These are phyloP conservation scores for Linum tenue DNA, from an alignment of 345 rosid genomes.

Conservation along the genomic window DNA sequence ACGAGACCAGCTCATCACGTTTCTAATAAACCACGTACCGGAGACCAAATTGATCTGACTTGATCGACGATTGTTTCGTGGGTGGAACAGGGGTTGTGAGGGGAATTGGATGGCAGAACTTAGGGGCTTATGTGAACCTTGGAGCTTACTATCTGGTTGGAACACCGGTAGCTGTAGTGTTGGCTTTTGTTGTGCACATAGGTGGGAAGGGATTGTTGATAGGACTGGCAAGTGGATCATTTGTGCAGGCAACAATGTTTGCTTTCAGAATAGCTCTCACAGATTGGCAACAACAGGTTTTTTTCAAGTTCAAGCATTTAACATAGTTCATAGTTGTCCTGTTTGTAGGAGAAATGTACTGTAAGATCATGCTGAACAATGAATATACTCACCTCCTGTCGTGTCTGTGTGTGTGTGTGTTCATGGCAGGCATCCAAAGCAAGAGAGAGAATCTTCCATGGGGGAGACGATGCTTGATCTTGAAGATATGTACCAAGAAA, in stretches of 20 bases:
- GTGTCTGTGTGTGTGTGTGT: no score
- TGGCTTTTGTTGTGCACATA: constrained; percentile 3
- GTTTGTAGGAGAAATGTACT: no score
- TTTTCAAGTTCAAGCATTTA: no score
- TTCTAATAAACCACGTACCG: no score
- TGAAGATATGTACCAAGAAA: no score
- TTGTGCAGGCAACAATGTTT: background rate
- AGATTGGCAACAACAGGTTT: background rate
- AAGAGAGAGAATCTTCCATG: constrained; percentile 27
- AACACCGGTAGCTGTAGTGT: background rate
- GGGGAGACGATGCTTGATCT: background rate
- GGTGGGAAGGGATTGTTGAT: constrained; percentile 4
- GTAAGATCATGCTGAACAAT: no score
- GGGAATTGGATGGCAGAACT: background rate
- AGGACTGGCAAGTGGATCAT: background rate
- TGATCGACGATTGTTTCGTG: background rate
- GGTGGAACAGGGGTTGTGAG: background rate
- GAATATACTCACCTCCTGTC: no score
- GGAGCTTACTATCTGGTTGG: constrained; percentile 3
- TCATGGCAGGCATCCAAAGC: constrained; percentile 12
- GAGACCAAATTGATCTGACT: no score
- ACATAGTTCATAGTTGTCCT: no score
- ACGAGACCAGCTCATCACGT: no score
- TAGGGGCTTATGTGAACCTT: constrained; percentile 2
- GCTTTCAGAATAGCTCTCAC: background rate